These are phyloP conservation scores for Beauveria sp. DNA, from an alignment of 2,329 filamentous ascomycete genomes.

Conservation along the genomic window DNA sequence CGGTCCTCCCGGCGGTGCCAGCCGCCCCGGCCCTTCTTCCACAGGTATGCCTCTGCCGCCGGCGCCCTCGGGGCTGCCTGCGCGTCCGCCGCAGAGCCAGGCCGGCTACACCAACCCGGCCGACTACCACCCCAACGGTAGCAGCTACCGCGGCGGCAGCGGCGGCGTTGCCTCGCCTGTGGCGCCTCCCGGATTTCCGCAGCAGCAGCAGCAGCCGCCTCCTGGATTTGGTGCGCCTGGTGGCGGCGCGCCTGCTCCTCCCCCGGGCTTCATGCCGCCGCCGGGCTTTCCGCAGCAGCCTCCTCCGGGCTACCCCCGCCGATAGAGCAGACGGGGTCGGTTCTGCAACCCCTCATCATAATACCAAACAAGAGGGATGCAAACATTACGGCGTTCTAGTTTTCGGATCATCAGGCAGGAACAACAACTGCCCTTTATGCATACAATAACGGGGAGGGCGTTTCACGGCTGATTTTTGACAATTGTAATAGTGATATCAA, in stretches of 20 bases:
- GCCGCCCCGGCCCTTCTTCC: slow-evolving; percentile 17
- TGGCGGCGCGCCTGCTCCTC: slow-evolving; percentile 27
- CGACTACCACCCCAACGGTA: slow-evolving; percentile 36
- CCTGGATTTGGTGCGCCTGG: slow-evolving; percentile 31
- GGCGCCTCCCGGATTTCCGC: slow-evolving; percentile 28
- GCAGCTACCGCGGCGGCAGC: slow-evolving; percentile 30
- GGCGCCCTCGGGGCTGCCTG: slow-evolving; percentile 42
- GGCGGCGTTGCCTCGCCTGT: slow-evolving; percentile 26
- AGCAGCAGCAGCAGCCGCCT: slow-evolving; percentile 23
- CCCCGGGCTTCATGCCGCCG: slow-evolving; percentile 34
- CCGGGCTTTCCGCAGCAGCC: slow-evolving; percentile 35
- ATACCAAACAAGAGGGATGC: not conserved
- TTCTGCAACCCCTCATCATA: not conserved
- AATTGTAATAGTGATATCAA: not conserved
- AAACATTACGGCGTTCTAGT: not conserved
- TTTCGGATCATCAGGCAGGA: not conserved
- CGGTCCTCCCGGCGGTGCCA: slow-evolving; percentile 15
- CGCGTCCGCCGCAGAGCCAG: slow-evolving; percentile 40
- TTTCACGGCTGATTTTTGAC: not conserved
- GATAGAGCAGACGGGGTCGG: slow-evolving; percentile 15
- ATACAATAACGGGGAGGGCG: not conserved
- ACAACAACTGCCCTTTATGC: not conserved
- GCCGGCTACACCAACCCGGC: slow-evolving; percentile 38
- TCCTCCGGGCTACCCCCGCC: slow-evolving; percentile 35
- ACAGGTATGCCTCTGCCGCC: slow-evolving; percentile 34